A percentile compares a stretch with the other conserved stretches of the same genome.
phyloP scores from a whole-genome alignment of 768 basidiomycete genomes.

The Gautieria morchelliformis region DNA sequence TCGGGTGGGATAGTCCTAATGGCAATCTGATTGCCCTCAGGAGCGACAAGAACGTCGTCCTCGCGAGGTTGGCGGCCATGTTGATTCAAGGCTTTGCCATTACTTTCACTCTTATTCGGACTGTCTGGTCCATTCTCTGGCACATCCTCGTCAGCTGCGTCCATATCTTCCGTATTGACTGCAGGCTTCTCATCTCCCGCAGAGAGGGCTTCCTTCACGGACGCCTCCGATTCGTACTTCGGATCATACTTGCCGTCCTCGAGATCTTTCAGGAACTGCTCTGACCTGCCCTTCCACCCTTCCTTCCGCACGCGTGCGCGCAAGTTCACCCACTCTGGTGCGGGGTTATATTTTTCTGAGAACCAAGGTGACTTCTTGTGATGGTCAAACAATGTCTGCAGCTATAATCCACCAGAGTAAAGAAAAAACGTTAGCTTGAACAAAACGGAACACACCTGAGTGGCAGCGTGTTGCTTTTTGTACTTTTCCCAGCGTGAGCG shows the following conservation, averaged over 20 bases:
- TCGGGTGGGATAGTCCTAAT: conserved; percentile 93
- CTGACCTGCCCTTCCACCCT: conserved; percentile 71
- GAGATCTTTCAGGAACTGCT: conserved; percentile 68
- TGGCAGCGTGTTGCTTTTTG: conserved; percentile 80
- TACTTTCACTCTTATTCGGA: conserved; percentile 40
- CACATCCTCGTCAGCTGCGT: conserved; percentile 55
- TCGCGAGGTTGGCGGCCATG: conserved; percentile 34
- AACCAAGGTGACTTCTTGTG: conserved; percentile 97
- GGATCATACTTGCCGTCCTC: conserved; percentile 82
- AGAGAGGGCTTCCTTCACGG: conserved; percentile 23
- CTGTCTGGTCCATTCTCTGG: conserved; percentile 40
- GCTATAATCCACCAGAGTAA: conserved; percentile 38
- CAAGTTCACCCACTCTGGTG: conserved; percentile 57
- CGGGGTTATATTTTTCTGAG: conserved; percentile 86
- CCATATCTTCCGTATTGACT: conserved; percentile 22
- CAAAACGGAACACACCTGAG: conserved; percentile 57
- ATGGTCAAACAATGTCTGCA: conserved; percentile 92
- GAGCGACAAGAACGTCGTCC: conserved; percentile 59
- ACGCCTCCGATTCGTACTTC: conserved; percentile 40
- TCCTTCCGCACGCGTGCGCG: conserved; percentile 74
- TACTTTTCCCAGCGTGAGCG: conserved; percentile 86
- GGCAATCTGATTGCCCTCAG: conserved; percentile 87
- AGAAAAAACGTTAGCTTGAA: no score
- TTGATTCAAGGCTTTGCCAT: conserved; percentile 42
- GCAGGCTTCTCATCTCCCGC: conserved; percentile 12